Evolutionary conservation across 2,329 filamentous ascomycete genomes (phyloP).

Genomic region (Clarireedia monteithiana): DNA sequence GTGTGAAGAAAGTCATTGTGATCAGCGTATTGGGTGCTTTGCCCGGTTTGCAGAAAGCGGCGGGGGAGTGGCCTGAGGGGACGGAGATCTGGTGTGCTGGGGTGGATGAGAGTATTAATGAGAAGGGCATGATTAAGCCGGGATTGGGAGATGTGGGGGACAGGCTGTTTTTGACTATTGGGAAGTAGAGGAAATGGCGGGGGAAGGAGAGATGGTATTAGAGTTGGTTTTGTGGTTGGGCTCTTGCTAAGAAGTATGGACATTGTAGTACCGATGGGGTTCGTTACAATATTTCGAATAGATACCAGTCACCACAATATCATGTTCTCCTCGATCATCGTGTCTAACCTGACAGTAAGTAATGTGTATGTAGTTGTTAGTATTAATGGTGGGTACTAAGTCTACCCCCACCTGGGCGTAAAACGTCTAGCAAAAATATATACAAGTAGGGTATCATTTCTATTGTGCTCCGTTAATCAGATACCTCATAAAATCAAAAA

Average conservation of each 20-base stretch:
- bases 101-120: conserved; percentile 65
- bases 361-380: neutral
- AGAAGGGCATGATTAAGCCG: conserved; percentile 83
- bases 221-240: neutral
- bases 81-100: conserved; percentile 78
- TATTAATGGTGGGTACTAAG: conserved; percentile 10
- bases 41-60: conserved; percentile 63
- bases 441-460: conserved; percentile 15
- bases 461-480: neutral
- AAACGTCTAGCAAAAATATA: conserved; percentile 1
- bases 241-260: neutral
- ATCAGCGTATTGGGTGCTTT: conserved; percentile 66
- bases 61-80: conserved; percentile 68
- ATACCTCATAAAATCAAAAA: conserved; percentile 3
- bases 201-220: neutral
- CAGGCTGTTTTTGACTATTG: conserved; percentile 78
- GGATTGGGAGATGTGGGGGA: conserved; percentile 89
- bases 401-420: conserved; percentile 7
- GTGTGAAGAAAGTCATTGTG: conserved; percentile 72
- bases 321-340: neutral
- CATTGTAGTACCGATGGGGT: neutral
- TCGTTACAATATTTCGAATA: neutral
- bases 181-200: conserved; percentile 49
- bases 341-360: neutral
- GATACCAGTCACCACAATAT: conserved; percentile 3